A percentile compares a stretch with the other conserved stretches of the same genome.
These are phyloP conservation scores for Clavaria fumosa DNA, from an alignment of 768 basidiomycete genomes.

Conservation along the genomic window DNA sequence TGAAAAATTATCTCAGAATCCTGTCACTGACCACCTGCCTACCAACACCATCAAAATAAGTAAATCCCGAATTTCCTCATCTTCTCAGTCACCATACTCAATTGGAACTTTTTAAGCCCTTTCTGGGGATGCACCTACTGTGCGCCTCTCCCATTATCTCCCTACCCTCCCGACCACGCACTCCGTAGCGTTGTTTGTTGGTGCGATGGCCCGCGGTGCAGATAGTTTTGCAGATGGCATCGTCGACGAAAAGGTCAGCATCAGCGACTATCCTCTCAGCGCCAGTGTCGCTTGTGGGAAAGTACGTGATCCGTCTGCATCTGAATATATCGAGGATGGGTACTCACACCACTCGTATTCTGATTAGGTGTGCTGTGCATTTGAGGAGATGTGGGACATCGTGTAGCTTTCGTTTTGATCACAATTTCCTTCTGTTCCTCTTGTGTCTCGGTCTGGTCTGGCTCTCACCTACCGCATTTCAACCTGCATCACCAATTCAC, in stretches of 20 bases:
- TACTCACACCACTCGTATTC: constrained; percentile 1
- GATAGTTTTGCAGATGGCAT: constrained; percentile 95
- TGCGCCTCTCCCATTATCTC: constrained; percentile 71
- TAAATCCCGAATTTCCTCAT: constrained; percentile 24
- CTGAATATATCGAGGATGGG: constrained; percentile 2
- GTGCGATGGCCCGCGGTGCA: constrained; percentile 92
- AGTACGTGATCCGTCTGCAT: constrained; percentile 31
- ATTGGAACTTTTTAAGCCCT: constrained; percentile 7
- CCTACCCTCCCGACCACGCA: constrained; percentile 78
- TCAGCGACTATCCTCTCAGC: constrained; percentile 86
- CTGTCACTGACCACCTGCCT: constrained; percentile 86
- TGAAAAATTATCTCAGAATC: constrained; percentile 44
- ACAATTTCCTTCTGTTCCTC: constrained; percentile 1
- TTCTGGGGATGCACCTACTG: constrained; percentile 68
- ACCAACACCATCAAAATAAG: constrained; percentile 92
- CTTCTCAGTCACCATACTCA: not conserved
- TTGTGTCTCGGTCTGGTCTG: not conserved
- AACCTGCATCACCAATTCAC: constrained; percentile 5
- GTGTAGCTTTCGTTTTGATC: constrained; percentile 26
- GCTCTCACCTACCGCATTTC: not conserved
- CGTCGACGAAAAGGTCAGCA: constrained; percentile 93
- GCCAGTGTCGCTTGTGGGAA: constrained; percentile 95
- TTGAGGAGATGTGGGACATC: constrained; percentile 94
- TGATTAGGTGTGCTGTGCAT: constrained; percentile 68
- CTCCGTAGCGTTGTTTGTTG: constrained; percentile 88